Evolutionary conservation across 2,329 filamentous ascomycete genomes (phyloP), one percentile per base, ranked within the genome.

Genomic region (Thielaviopsis populi): DNA sequence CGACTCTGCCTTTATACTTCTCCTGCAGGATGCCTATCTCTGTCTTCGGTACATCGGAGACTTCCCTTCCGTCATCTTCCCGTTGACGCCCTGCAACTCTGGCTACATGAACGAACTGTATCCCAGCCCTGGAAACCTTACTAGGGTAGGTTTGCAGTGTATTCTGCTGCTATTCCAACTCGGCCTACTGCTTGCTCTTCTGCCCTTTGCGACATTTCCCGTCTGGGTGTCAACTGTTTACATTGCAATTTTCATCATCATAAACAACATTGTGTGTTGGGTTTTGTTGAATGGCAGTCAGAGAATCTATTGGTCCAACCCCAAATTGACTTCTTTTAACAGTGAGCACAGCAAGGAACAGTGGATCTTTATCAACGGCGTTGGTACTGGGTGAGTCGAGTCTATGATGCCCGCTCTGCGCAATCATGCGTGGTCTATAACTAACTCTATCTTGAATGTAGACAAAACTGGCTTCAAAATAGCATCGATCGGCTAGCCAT

Each of bases 311-410:
- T 72, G 73, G 19, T 83, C 83, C 1, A 77, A 82, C 50, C 74
- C 78, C 1, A 74, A 80, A 63, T 83, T 80, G 67, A 77, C 83
- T 1, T 72, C 76, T 17, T 73, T 73, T 1, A 71, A 73, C 19
- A 75, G 77, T 0, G 77, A 81, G 67, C 79, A 83, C 70, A 75
- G 76, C 11, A 77, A 83, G 62, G 88, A 91, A 73, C 80, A 85
- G 69, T 92, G 88, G 88, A 78, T 91, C n/a, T 91, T 88, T 70
- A 73, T 91, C 61, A 91, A 91, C 69, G 88, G 88, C 0, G 83
- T 91, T 33, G 82, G 80, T 10, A 79, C 79, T 41, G 81, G 80
- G 82, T 84, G 73, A 66, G 79, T 75, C 41, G 5, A 6, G 17
- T 1, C 17, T n/a, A 15, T 7, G 19, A 46, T 24, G 22, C 15